Percentiles rank a stretch among this genome's conserved stretches.
Conservation (phyloP, 1,139 yeast species). For the Geotrichum macrosporum region DNA sequence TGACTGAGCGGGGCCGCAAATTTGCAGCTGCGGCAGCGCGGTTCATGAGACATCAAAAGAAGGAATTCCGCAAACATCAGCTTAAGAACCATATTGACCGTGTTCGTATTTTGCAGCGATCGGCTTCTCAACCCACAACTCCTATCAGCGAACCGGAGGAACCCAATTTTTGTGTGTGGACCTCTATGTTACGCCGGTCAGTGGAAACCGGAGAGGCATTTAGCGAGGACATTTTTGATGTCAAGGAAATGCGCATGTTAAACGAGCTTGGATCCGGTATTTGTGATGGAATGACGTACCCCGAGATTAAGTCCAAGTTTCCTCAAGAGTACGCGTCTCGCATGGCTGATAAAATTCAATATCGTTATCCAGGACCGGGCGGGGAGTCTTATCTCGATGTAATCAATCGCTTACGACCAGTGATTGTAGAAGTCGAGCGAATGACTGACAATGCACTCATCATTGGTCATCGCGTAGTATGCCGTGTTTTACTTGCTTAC, state of each 20-base stretch:
- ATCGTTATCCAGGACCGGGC: constrained; percentile 94
- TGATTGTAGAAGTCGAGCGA: constrained; percentile 87
- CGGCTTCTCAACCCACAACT: constrained; percentile 35
- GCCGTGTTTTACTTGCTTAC: constrained; percentile 81
- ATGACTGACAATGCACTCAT: constrained; percentile 81
- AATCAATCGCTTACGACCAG: constrained; percentile 79
- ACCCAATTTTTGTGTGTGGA: constrained; percentile 86
- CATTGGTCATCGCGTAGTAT: constrained; percentile 85
- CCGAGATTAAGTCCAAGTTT: constrained; percentile 62
- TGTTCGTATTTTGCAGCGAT: constrained; percentile 33
- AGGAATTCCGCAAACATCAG: constrained; percentile 63
- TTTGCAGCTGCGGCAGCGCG: constrained; percentile 67
- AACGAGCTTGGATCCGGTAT: constrained; percentile 91
- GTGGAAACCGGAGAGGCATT: constrained; percentile 74
- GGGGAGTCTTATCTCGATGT: constrained; percentile 95
- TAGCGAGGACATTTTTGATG: constrained; percentile 60
- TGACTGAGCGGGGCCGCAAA: constrained; percentile 72
- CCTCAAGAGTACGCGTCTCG: constrained; percentile 81
- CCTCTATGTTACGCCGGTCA: constrained; percentile 76
- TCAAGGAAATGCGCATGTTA: constrained; percentile 88
- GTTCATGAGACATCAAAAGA: constrained; percentile 69
- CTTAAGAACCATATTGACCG: constrained; percentile 48
- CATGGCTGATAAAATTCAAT: constrained; percentile 66
- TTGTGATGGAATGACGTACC: constrained; percentile 86
- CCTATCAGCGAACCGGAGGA: constrained; percentile 46